Conservation (phyloP, 2,329 filamentous ascomycete genomes). For the Allantophomopsis lycopodina region DNA sequence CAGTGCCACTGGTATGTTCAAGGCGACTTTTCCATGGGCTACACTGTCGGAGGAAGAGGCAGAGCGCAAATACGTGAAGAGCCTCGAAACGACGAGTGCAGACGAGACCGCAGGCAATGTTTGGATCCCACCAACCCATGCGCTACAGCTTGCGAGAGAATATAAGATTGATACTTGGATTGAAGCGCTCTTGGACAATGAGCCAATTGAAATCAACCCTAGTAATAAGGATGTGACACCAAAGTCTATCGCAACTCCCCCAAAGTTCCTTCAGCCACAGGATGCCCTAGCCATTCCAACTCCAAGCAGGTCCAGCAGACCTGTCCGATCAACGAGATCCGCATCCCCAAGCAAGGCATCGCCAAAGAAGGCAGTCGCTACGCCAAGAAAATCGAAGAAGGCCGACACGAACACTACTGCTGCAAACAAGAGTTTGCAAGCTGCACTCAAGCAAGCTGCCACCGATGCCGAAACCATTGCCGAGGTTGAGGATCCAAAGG, state of each 20-base stretch:
- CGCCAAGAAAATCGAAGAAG: conserved; percentile 31
- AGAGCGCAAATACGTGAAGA: conserved; percentile 77
- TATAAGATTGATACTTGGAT: conserved; percentile 84
- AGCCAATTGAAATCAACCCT: conserved; percentile 47
- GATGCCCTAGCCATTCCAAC: conserved; percentile 20
- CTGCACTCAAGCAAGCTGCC: conserved; percentile 27
- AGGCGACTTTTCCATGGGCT: conserved; percentile 74
- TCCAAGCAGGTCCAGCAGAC: conserved; percentile 12
- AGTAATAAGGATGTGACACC: conserved; percentile 29
- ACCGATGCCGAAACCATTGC: conserved; percentile 6
- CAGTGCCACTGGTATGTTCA: conserved; percentile 85
- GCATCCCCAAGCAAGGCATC: conserved; percentile 38
- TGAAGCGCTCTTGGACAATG: conserved; percentile 78
- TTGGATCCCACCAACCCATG: conserved; percentile 79
- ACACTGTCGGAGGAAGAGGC: conserved; percentile 56
- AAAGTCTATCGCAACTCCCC: conserved; percentile 69
- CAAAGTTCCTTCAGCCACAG: conserved; percentile 45
- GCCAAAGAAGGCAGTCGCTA: conserved; percentile 21
- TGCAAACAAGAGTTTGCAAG: conserved; percentile 31
- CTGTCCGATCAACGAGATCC: conserved; percentile 40
- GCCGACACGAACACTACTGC: conserved; percentile 32
- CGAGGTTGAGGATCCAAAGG: conserved; percentile 34
- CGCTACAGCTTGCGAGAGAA: conserved; percentile 71
- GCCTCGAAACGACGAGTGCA: conserved; percentile 62
- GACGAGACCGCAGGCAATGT: conserved; percentile 95